Base-by-base conservation (phyloP, 164 flowering plant species). In the Berberis vulgaris region DNA sequence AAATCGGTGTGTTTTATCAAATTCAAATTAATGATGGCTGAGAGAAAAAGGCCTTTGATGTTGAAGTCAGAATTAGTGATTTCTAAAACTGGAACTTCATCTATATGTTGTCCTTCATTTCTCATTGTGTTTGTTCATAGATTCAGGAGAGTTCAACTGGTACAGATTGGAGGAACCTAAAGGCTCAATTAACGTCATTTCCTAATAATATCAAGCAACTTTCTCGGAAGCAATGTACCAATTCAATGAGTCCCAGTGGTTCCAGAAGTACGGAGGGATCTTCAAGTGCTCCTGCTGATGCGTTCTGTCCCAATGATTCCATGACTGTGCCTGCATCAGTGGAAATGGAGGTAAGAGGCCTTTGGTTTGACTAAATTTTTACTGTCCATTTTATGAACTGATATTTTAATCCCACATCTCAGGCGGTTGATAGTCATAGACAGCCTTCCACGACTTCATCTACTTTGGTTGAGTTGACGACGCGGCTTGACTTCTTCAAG, bases 181-280 rank as follows among this genome's bases (percentile, higher is more conserved):
- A 84, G 78, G 86, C 81, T 56, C 90, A 85, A 66, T 69, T 75
- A 49, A 45, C 72, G 44, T 70, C 84, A 13, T 73, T 84, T 68
- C 80, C 83, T 7, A 81, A 70, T 76, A 77, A 72, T 57, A 67
- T 71, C 68, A 81, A 78, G 76, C 89, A 75, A 66, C 72, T 80
- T 58, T 62, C 83, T 13, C 76, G 90, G 62, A 89, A 88, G 79
- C 96, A 77, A 64, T 63, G 73, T 57, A 57, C 73, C n/a, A 91
- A 90, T 7, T 75, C 83, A 46, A 62, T 76, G 46, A 80, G 79
- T 73, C 69, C 76, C 59, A 81, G 82, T 67, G 96, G 85, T 65
- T 79, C 94, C 41, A 89, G 78, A 77, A 86, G 85, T 61, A 79
- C 84, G 0, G 96, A 85, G 73, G 90, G 84, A 63, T 89, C 91